Conservation (phyloP, 805 yeast species). For the Cyberlindnera mississippiensis region DNA sequence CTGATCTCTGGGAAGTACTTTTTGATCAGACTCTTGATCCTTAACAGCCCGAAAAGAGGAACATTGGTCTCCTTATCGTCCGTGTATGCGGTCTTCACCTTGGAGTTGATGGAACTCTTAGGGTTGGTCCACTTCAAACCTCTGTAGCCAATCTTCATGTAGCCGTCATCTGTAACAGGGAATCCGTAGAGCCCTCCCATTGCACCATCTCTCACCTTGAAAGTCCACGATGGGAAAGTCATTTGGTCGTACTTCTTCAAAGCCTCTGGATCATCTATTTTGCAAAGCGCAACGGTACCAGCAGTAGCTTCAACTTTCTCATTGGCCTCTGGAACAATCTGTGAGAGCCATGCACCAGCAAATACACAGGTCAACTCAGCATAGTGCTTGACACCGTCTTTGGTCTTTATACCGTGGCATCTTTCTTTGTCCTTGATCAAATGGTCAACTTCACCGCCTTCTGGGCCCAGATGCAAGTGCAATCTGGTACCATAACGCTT, state of each 20-base stretch:
- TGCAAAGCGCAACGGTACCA: constrained; percentile 30
- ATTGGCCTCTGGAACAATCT: constrained; percentile 28
- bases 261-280: constrained; percentile 19
- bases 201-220: constrained; percentile 28
- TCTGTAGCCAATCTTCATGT: constrained; percentile 30
- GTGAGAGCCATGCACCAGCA: constrained; percentile 20
- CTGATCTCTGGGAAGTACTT: constrained; percentile 28
- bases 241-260: constrained; percentile 20
- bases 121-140: constrained; percentile 33
- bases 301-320: constrained; percentile 29
- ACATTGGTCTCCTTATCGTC: constrained; percentile 24
- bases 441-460: constrained; percentile 5
- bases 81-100: constrained; percentile 28
- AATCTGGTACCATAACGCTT: constrained; percentile 20
- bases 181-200: constrained; percentile 32
- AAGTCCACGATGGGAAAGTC: constrained; percentile 30
- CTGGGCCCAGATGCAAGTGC: constrained; percentile 22
- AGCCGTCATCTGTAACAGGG: constrained; percentile 27
- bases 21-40: constrained; percentile 25
- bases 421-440: constrained; percentile 10
- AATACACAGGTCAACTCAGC: constrained; percentile 9
- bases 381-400: constrained; percentile 13
- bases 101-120: constrained; percentile 18
- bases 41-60: constrained; percentile 28
- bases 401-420: constrained; percentile 23